These are phyloP conservation scores for Penicillium verhagenii DNA, from an alignment of 495 filamentous ascomycete species.

Conservation along the genomic window DNA sequence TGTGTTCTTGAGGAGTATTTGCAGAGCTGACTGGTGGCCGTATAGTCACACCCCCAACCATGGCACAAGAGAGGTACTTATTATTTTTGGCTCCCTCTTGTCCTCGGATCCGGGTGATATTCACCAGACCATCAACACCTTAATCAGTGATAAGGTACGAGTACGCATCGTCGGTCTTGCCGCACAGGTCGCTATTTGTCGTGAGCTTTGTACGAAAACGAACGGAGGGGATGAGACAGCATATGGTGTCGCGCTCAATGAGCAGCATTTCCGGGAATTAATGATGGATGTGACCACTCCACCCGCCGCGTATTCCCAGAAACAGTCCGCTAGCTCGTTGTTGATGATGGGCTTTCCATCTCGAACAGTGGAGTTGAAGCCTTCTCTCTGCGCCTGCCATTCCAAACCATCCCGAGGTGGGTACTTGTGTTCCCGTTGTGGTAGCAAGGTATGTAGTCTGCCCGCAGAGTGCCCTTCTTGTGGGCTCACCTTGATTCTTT, in stretches of 20 bases:
- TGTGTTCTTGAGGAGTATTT: not conserved
- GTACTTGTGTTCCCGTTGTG: conserved; percentile 88
- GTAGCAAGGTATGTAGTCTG: conserved; percentile 83
- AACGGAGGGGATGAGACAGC: conserved; percentile 73
- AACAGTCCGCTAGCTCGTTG: conserved; percentile 69
- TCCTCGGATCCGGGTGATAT: conserved; percentile 94
- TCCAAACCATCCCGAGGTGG: conserved; percentile 80
- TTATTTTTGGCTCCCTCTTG: conserved; percentile 87
- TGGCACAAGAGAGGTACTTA: conserved; percentile 86
- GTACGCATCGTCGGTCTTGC: conserved; percentile 86
- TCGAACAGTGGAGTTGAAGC: conserved; percentile 69
- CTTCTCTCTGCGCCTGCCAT: conserved; percentile 90
- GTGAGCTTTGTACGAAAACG: conserved; percentile 80
- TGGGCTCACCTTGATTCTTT: conserved; percentile 87
- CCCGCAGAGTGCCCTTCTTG: conserved; percentile 92
- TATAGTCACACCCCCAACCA: conserved; percentile 83
- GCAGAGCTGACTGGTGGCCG: conserved; percentile 19
- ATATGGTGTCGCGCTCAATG: conserved; percentile 84
- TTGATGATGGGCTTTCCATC: conserved; percentile 99
- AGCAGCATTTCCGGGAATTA: conserved; percentile 86
- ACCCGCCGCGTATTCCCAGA: conserved; percentile 69
- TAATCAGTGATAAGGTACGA: conserved; percentile 77
- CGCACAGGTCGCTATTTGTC: conserved; percentile 88
- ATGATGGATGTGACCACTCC: conserved; percentile 86
- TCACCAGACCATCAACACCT: conserved; percentile 75